Conservation (phyloP, 2,329 filamentous ascomycete species). For the Diaporthe amygdali region DNA sequence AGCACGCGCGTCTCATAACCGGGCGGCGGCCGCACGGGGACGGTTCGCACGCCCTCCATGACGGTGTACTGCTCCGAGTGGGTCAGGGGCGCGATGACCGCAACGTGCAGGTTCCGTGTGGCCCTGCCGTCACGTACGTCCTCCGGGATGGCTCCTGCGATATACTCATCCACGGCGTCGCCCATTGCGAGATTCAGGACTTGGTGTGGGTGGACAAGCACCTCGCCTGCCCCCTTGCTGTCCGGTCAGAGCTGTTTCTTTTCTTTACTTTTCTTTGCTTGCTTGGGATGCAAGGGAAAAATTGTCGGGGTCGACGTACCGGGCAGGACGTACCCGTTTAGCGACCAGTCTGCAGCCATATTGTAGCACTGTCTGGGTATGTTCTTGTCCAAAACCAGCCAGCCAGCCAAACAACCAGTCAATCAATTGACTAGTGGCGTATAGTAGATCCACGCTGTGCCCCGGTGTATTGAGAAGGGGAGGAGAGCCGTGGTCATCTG, state of each 20-base stretch:
- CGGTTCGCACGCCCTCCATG: neutral
- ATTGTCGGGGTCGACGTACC: neutral
- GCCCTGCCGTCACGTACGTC: neutral
- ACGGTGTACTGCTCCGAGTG: neutral
- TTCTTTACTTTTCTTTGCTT: neutral
- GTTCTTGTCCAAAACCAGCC: neutral
- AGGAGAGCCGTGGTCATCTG: too few relatives aligned
- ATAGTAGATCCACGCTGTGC: too few relatives aligned
- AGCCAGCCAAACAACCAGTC: neutral
- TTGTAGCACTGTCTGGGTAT: neutral
- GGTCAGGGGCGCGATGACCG: neutral
- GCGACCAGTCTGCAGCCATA: neutral
- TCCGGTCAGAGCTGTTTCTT: neutral
- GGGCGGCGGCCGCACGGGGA: neutral
- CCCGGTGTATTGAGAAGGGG: too few relatives aligned
- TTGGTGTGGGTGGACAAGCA: neutral
- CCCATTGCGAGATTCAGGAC: neutral
- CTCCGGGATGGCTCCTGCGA: neutral
- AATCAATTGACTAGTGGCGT: neutral
- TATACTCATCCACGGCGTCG: neutral
- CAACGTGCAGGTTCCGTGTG: neutral
- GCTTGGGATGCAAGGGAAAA: too few relatives aligned
- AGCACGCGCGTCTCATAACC: neutral
- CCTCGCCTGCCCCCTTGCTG: constrained; percentile 17
- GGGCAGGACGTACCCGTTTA: neutral